Percentiles rank a stretch among this genome's conserved stretches.
Evolutionary conservation across 139 green algal species (phyloP).

Genomic region (Chlorella sp.): DNA sequence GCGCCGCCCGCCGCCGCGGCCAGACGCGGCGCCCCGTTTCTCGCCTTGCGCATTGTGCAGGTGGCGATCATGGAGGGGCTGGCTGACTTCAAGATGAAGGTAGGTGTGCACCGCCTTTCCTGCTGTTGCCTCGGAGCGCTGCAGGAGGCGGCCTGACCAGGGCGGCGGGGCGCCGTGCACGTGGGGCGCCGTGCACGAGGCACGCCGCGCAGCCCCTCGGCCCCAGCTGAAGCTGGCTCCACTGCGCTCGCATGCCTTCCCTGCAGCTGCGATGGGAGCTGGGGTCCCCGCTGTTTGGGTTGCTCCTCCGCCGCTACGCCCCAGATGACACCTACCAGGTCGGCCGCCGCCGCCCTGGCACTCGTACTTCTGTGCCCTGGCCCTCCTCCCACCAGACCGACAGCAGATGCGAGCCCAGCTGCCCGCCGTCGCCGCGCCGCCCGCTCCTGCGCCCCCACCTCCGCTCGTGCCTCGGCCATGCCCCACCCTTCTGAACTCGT

Average conservation of each 20-base stretch:
- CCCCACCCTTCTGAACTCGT: not conserved
- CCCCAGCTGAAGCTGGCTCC: not conserved
- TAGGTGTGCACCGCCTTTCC: too few species aligned
- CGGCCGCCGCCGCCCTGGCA: too few species aligned
- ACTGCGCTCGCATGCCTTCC: not conserved
- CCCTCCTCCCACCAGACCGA: too few species aligned
- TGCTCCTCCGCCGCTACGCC: slow-evolving; percentile 71
- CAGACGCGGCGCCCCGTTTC: too few species aligned
- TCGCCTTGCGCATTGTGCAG: not conserved
- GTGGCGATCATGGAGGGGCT: slow-evolving; percentile 47
- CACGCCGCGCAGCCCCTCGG: not conserved
- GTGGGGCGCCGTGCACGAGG: not conserved
- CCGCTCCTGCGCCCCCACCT: not conserved
- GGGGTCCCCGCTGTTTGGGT: slow-evolving; percentile 66
- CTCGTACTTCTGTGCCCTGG: too few species aligned
- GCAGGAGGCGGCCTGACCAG: too few species aligned
- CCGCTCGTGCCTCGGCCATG: not conserved
- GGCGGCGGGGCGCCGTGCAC: not conserved
- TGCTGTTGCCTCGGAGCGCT: too few species aligned
- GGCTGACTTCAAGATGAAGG: slow-evolving; percentile 73
- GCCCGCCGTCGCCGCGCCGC: too few species aligned
- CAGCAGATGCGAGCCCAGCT: too few species aligned
- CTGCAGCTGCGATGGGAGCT: slow-evolving; percentile 77
- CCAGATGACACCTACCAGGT: slow-evolving; percentile 78
- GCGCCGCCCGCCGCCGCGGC: too few species aligned